A percentile compares a stretch with the other conserved stretches of the same genome.
Evolutionary conservation across 2,329 filamentous ascomycete species (phyloP).

Genomic region (Westerdykella sp.): DNA sequence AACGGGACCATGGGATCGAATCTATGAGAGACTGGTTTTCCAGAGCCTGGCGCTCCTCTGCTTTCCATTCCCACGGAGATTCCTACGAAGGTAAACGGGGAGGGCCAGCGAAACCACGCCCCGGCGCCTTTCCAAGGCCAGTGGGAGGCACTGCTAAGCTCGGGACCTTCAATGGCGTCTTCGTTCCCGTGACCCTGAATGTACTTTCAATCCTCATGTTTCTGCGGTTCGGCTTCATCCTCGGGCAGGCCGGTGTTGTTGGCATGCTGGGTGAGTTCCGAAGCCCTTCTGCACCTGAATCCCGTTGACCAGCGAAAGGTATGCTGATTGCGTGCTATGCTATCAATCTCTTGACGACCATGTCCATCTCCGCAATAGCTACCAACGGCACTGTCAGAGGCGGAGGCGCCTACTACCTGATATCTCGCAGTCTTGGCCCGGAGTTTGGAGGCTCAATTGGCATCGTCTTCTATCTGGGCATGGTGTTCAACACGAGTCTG

Average conservation of each 20-base stretch:
- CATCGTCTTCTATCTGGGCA: conserved; percentile 84
- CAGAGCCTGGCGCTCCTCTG: conserved; percentile 12
- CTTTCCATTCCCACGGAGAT: neutral
- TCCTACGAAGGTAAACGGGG: conserved; percentile 13
- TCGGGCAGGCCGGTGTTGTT: conserved; percentile 71
- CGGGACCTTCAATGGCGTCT: conserved; percentile 61
- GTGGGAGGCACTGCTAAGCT: conserved; percentile 54
- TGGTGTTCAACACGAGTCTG: conserved; percentile 72
- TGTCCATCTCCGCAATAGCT: conserved; percentile 82
- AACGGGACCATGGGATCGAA: conserved; percentile 16
- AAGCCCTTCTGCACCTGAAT: conserved; percentile 1
- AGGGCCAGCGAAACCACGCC: conserved; percentile 24
- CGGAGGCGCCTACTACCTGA: conserved; percentile 82
- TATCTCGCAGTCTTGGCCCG: conserved; percentile 76
- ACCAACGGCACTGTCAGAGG: conserved; percentile 85
- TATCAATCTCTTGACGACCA: conserved; percentile 75
- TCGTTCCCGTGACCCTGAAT: conserved; percentile 82
- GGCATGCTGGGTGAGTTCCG: conserved; percentile 66
- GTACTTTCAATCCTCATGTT: conserved; percentile 92
- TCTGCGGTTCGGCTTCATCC: conserved; percentile 75
- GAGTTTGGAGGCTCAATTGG: conserved; percentile 88
- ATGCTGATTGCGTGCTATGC: conserved; percentile 70
- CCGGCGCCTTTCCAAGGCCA: conserved; percentile 37
- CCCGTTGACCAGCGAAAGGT: conserved; percentile 41
- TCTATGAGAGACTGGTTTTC: conserved; percentile 22